Percentiles rank a stretch among this genome's conserved stretches.
Evolutionary conservation across 495 filamentous ascomycete genomes (phyloP).

Genomic region (Chaetomium fimeti): DNA sequence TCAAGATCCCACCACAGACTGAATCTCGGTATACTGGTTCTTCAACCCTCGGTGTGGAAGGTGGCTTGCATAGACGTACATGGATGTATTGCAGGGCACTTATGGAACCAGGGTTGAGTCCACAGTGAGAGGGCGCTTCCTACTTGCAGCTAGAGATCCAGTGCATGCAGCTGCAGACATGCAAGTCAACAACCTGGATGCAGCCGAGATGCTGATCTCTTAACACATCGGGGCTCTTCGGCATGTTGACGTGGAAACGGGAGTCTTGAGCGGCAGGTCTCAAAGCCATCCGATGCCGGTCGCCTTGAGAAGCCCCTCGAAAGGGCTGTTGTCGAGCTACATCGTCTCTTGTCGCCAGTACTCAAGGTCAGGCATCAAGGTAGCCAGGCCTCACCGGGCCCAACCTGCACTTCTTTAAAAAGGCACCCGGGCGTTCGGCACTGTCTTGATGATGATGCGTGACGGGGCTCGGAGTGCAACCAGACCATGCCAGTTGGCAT

Average conservation of each 20-base stretch:
- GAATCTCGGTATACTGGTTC: too few species aligned
- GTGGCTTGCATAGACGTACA: too few species aligned
- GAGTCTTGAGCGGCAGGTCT: background rate
- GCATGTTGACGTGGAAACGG: background rate
- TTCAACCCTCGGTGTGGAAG: too few species aligned
- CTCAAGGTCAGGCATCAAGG: conserved; percentile 10
- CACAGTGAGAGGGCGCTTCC: background rate
- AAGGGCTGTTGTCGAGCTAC: background rate
- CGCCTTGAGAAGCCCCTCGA: background rate
- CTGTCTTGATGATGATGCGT: background rate
- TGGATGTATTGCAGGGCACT: too few species aligned
- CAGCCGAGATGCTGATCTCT: background rate
- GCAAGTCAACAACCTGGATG: conserved; percentile 3
- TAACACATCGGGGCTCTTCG: background rate
- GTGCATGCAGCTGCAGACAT: background rate
- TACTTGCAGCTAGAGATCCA: background rate
- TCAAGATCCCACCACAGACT: too few species aligned
- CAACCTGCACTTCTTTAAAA: background rate
- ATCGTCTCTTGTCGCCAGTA: background rate
- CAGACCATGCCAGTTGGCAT: conserved; percentile 4
- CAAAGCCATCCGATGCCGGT: background rate
- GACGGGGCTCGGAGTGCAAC: background rate
- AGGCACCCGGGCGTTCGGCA: background rate
- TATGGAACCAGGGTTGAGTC: background rate
- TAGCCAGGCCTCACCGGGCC: conserved; percentile 10